Conservation (phyloP, 257 asterid genomes). For the Galeopsis tetrahit region DNA sequence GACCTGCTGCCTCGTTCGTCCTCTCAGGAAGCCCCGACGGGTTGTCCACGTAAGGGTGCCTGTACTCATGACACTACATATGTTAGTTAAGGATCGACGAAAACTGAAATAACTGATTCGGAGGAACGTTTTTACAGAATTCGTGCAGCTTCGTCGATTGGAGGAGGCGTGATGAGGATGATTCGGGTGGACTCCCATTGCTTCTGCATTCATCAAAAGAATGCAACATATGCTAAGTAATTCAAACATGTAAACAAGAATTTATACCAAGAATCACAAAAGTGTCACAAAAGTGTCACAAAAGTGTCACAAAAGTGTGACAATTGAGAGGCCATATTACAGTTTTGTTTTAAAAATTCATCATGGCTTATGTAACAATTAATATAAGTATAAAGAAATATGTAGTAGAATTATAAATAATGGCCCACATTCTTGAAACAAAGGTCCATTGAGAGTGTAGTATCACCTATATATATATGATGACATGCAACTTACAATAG, state of each 20-base stretch:
- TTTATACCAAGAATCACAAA: no score
- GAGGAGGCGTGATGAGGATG: conserved; percentile 86
- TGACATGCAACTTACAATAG: conserved; percentile 5
- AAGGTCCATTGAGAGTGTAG: no score
- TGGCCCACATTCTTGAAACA: background rate
- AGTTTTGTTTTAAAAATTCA: no score
- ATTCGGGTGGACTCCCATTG: conserved; percentile 72
- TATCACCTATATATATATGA: no score
- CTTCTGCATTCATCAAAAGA: conserved; percentile 52
- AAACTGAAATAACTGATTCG: background rate
- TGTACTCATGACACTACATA: conserved; percentile 16
- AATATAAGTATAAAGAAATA: no score
- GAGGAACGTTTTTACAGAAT: conserved; percentile 52
- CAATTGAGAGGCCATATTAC: no score
- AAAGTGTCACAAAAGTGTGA: no score
- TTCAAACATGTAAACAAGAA: no score
- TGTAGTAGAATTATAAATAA: no score
- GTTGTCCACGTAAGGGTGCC: conserved; percentile 55
- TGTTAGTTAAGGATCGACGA: background rate
- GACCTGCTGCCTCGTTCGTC: conserved; percentile 79
- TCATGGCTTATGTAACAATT: background rate
- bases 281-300: no score
- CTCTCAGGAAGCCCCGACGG: conserved; percentile 69
- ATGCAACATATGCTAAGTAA: background rate
- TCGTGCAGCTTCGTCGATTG: conserved; percentile 76